phyloP scores from a whole-genome alignment of 2,329 filamentous ascomycete species.

The Bipolaris gigantea region DNA sequence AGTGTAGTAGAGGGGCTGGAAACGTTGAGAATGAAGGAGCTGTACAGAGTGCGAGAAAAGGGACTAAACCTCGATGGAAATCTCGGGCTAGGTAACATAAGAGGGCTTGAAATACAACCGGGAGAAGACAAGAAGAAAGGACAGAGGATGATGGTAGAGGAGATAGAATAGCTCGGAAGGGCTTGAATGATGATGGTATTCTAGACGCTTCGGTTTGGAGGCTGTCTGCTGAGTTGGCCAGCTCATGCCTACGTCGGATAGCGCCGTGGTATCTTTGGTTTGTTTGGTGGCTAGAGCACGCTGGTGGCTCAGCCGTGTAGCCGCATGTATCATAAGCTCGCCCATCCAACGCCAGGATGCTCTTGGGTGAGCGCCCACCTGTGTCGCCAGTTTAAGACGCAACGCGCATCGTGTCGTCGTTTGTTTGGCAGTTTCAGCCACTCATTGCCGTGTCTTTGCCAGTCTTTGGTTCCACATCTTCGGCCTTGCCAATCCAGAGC shows the following conservation, averaged over 20 bases:
- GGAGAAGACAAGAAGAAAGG: conserved; percentile 1
- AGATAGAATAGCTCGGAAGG: conserved; percentile 56
- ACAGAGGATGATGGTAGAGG: conserved; percentile 53
- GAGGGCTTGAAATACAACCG: conserved; percentile 51
- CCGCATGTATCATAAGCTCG: background rate
- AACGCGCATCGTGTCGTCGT: conserved; percentile 1
- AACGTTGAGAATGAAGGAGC: conserved; percentile 59
- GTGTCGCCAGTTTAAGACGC: background rate
- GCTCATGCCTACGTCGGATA: conserved; percentile 10
- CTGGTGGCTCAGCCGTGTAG: background rate
- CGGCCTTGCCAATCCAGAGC: conserved; percentile 76
- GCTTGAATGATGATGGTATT: conserved; percentile 4
- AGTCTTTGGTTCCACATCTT: conserved; percentile 50
- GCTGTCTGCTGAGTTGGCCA: conserved; percentile 11
- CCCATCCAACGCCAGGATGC: background rate
- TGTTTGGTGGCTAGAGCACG: conserved; percentile 8
- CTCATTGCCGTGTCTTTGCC: conserved; percentile 46
- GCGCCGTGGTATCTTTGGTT: conserved; percentile 19
- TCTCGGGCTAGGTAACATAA: conserved; percentile 45
- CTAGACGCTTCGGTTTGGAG: conserved; percentile 4
- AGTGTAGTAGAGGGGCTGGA: conserved; percentile 69
- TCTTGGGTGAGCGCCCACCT: background rate
- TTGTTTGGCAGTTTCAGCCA: conserved; percentile 32
- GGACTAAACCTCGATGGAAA: conserved; percentile 24
- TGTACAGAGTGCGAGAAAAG: conserved; percentile 48